A percentile compares a stretch with the other conserved stretches of the same genome.
These are phyloP conservation scores for Candida vaughaniae DNA, from an alignment of 805 yeast genomes.

Conservation along the genomic window DNA sequence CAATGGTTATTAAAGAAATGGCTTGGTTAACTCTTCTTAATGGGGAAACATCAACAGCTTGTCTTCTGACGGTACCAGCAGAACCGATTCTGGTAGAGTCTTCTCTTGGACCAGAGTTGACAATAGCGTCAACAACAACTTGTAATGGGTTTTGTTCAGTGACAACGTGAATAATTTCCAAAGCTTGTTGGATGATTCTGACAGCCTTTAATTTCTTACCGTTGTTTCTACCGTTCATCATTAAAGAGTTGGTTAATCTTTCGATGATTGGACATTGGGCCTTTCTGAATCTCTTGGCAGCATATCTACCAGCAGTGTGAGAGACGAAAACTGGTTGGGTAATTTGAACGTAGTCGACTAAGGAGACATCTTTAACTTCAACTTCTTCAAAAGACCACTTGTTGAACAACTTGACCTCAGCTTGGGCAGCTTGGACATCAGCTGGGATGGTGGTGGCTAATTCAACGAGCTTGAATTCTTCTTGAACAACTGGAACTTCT, in stretches of 20 bases:
- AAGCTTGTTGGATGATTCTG: constrained; percentile 98
- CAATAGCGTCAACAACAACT: constrained; percentile 97
- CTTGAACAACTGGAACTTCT: constrained; percentile 77
- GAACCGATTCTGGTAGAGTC: constrained; percentile 99
- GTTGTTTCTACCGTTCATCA: constrained; percentile 99
- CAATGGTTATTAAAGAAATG: constrained; percentile 94
- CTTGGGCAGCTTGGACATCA: constrained; percentile 93
- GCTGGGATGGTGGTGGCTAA: constrained; percentile 96
- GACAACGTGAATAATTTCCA: constrained; percentile 94
- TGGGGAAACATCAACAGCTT: constrained; percentile 99
- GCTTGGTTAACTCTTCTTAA: constrained; percentile 99
- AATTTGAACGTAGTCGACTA: constrained; percentile 97
- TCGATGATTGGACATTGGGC: constrained; percentile 99
- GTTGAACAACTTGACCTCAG: constrained; percentile 97
- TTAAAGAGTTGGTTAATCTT: constrained; percentile 98
- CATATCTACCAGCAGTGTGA: constrained; percentile 99
- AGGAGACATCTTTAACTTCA: constrained; percentile 95
- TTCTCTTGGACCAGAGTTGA: constrained; percentile 99
- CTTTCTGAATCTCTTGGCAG: constrained; percentile 99
- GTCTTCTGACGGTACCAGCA: constrained; percentile 99
- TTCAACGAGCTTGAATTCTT: constrained; percentile 76
- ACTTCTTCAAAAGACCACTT: constrained; percentile 99
- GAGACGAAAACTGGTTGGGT: constrained; percentile 96
- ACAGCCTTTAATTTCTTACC: constrained; percentile 99
- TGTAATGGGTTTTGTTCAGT: constrained; percentile 99